These are phyloP conservation scores for Fusarium sp. DNA, from an alignment of 2,329 filamentous ascomycete species.

Conservation along the genomic window DNA sequence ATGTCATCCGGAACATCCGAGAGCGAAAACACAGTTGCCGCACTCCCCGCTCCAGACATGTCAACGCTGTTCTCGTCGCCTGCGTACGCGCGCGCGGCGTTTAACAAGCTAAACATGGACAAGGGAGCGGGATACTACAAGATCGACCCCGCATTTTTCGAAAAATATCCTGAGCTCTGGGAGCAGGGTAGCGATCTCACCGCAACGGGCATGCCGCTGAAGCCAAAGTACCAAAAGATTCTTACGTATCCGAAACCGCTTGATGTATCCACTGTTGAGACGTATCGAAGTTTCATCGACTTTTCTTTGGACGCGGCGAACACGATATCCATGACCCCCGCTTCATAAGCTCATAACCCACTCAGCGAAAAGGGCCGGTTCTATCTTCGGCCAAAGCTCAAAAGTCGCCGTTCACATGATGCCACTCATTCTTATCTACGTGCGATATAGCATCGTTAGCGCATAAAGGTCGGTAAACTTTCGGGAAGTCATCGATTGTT, in stretches of 20 bases:
- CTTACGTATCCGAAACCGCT: slow-evolving; percentile 51
- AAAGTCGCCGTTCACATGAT: slow-evolving; percentile 19
- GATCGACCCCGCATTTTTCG: slow-evolving; percentile 52
- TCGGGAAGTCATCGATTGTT: slow-evolving; percentile 33
- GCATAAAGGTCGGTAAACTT: slow-evolving; percentile 13
- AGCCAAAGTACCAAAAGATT: slow-evolving; percentile 47
- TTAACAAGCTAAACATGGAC: slow-evolving; percentile 51
- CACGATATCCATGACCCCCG: slow-evolving; percentile 29
- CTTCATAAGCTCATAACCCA: background rate
- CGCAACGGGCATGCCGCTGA: slow-evolving; percentile 49
- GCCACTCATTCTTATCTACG: background rate
- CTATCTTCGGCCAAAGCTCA: background rate
- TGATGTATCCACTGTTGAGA: slow-evolving; percentile 48
- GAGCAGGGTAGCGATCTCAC: slow-evolving; percentile 46
- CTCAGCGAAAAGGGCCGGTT: no score
- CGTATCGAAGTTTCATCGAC: slow-evolving; percentile 52
- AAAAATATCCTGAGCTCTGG: slow-evolving; percentile 52
- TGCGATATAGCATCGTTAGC: background rate
- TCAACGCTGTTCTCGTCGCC: slow-evolving; percentile 43
- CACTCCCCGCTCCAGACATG: slow-evolving; percentile 46
- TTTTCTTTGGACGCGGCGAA: slow-evolving; percentile 50
- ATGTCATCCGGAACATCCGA: slow-evolving; percentile 34
- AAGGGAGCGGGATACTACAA: slow-evolving; percentile 52
- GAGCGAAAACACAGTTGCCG: background rate
- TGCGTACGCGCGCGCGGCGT: slow-evolving; percentile 45